These are phyloP conservation scores for Auricularia auricula-judae DNA, from an alignment of 768 basidiomycete genomes.

Conservation along the genomic window DNA sequence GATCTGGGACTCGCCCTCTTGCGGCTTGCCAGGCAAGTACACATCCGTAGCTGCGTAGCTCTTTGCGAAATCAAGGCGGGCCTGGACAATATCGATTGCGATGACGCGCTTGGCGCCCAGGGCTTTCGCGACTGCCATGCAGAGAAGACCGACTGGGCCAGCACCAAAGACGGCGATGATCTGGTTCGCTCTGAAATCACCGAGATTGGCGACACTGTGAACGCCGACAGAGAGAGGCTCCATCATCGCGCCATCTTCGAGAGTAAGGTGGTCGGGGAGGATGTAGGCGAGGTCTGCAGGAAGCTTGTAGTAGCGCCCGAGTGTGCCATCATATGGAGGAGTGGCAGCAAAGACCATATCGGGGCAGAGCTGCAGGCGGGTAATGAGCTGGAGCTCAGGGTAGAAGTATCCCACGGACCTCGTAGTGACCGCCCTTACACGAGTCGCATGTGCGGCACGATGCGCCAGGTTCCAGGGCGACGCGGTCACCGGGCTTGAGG, in stretches of 20 bases:
- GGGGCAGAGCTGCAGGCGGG: slow-evolving; percentile 55
- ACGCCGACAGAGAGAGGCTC: slow-evolving; percentile 91
- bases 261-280: slow-evolving; percentile 71
- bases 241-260: slow-evolving; percentile 97
- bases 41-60: slow-evolving; percentile 71
- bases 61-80: slow-evolving; percentile 80
- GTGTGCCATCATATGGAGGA: slow-evolving; percentile 87
- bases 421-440: slow-evolving; percentile 77
- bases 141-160: slow-evolving; percentile 79
- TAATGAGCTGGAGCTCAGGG: slow-evolving; percentile 1
- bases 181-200: slow-evolving; percentile 58
- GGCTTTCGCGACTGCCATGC: slow-evolving; percentile 94
- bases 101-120: slow-evolving; percentile 78
- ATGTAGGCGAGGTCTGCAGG: slow-evolving; percentile 77
- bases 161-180: slow-evolving; percentile 78
- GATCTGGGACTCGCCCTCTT: slow-evolving; percentile 53
- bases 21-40: slow-evolving; percentile 49
- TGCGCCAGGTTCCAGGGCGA: slow-evolving; percentile 86
- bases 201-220: slow-evolving; percentile 75
- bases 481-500: slow-evolving; percentile 73
- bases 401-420: slow-evolving; percentile 33
- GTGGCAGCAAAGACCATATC: slow-evolving; percentile 86
- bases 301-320: slow-evolving; percentile 75
- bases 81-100: slow-evolving; percentile 67
- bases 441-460: slow-evolving; percentile 75